Evolutionary conservation across 208 protist species (phyloP).

Genomic region (Leishmania amazonensis): DNA sequence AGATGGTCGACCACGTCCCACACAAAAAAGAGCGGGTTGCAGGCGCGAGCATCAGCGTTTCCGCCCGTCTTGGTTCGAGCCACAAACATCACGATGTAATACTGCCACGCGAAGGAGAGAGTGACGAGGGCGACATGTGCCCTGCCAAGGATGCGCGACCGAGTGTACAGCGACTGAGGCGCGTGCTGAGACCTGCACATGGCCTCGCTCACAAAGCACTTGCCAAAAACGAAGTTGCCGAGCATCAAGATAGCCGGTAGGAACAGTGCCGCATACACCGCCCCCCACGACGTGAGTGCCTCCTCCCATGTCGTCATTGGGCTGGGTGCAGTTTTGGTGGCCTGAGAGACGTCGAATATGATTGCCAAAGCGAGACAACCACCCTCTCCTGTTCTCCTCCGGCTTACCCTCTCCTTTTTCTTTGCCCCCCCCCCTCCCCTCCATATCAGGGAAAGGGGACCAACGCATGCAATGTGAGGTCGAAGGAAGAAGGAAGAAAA

Average conservation of each 20-base stretch:
- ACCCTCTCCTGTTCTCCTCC: neutral
- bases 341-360: neutral
- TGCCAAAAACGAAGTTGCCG: constrained; percentile 67
- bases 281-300: constrained; percentile 51
- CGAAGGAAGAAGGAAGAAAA: neutral
- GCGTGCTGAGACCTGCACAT: constrained; percentile 38
- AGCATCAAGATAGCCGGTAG: constrained; percentile 55
- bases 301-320: constrained; percentile 26
- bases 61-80: constrained; percentile 15
- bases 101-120: constrained; percentile 62
- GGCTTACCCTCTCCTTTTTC: no score
- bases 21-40: constrained; percentile 31
- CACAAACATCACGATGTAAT: constrained; percentile 55
- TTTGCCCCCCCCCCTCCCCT: neutral
- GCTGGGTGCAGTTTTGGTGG: neutral
- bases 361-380: neutral
- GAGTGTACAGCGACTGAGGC: constrained; percentile 22
- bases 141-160: constrained; percentile 32
- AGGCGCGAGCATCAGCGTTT: constrained; percentile 11
- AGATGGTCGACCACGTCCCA: constrained; percentile 44
- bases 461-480: neutral
- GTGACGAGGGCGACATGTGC: constrained; percentile 36
- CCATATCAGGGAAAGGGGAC: neutral
- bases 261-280: constrained; percentile 53
- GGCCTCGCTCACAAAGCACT: constrained; percentile 59